Conservation (phyloP, 2,329 filamentous ascomycete genomes). For the Graphiopsis chlorocephala region DNA sequence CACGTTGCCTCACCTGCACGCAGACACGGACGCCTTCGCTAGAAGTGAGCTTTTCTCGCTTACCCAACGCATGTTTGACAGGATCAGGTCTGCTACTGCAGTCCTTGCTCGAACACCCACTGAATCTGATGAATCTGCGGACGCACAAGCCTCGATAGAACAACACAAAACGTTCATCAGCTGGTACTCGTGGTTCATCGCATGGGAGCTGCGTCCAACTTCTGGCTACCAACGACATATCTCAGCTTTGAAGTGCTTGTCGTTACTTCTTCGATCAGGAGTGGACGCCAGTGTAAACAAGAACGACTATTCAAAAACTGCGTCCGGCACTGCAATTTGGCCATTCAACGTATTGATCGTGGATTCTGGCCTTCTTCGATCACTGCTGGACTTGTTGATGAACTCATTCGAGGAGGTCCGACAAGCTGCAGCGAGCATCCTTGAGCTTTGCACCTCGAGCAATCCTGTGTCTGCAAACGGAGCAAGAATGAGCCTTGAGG, state of each 20-base stretch:
- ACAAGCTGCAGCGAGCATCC: constrained; percentile 46
- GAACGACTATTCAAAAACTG: constrained; percentile 45
- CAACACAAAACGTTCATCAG: constrained; percentile 55
- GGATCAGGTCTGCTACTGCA: constrained; percentile 66
- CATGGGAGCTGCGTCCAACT: constrained; percentile 71
- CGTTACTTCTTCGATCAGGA: constrained; percentile 65
- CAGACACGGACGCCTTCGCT: constrained; percentile 82
- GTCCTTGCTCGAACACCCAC: constrained; percentile 39
- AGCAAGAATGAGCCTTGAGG: background rate
- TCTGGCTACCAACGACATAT: constrained; percentile 89
- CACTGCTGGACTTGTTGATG: constrained; percentile 74
- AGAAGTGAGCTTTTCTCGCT: constrained; percentile 76
- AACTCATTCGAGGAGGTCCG: constrained; percentile 94
- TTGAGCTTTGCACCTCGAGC: constrained; percentile 1
- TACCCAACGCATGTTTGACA: constrained; percentile 72
- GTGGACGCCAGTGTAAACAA: constrained; percentile 52
- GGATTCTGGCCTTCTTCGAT: constrained; percentile 49
- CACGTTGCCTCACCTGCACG: constrained; percentile 54
- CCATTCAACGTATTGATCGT: constrained; percentile 48
- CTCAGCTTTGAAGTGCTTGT: constrained; percentile 70
- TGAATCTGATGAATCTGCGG: background rate
- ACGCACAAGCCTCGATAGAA: background rate
- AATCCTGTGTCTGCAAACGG: background rate
- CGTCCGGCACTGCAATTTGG: constrained; percentile 51
- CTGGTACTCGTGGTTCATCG: constrained; percentile 73